These are phyloP conservation scores for Hericium coralloides DNA, from an alignment of 768 basidiomycete genomes.

Conservation along the genomic window DNA sequence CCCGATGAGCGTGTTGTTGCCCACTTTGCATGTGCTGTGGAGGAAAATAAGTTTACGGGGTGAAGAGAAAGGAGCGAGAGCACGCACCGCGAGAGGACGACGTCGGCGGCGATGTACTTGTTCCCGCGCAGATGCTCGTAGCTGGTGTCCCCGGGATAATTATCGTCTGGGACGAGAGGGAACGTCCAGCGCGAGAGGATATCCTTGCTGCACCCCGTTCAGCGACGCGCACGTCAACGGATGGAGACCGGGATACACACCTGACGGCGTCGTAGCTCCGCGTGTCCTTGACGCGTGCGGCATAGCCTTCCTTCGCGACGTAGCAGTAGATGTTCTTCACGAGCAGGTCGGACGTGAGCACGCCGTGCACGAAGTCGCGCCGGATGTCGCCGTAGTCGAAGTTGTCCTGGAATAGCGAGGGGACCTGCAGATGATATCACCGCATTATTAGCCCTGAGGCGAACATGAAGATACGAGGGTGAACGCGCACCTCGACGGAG, in stretches of 20 bases:
- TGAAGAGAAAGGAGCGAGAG: constrained; percentile 1
- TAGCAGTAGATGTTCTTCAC: constrained; percentile 94
- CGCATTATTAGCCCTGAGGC: background rate
- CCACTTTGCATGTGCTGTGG: constrained; percentile 72
- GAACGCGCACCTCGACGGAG: constrained; percentile 67
- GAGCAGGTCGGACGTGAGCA: constrained; percentile 88
- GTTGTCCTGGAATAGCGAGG: constrained; percentile 95
- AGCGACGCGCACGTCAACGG: background rate
- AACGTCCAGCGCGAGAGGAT: constrained; percentile 92
- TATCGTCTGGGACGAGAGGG: constrained; percentile 91
- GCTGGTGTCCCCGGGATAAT: constrained; percentile 69
- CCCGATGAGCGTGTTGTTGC: constrained; percentile 81
- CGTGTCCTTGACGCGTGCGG: constrained; percentile 89
- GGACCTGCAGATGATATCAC: constrained; percentile 49
- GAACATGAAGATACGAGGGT: background rate
- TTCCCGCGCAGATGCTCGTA: constrained; percentile 88
- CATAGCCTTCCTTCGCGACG: constrained; percentile 82
- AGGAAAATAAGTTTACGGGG: background rate
- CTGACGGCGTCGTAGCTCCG: constrained; percentile 86
- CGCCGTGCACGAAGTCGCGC: constrained; percentile 87
- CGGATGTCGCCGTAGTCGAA: constrained; percentile 94
- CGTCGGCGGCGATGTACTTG: constrained; percentile 71
- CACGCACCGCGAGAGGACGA: constrained; percentile 73
- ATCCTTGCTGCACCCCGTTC: constrained; percentile 56
- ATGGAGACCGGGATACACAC: constrained; percentile 26